phyloP scores from a whole-genome alignment of 1,284 basidiomycete species.

The Peniophora sp. region DNA sequence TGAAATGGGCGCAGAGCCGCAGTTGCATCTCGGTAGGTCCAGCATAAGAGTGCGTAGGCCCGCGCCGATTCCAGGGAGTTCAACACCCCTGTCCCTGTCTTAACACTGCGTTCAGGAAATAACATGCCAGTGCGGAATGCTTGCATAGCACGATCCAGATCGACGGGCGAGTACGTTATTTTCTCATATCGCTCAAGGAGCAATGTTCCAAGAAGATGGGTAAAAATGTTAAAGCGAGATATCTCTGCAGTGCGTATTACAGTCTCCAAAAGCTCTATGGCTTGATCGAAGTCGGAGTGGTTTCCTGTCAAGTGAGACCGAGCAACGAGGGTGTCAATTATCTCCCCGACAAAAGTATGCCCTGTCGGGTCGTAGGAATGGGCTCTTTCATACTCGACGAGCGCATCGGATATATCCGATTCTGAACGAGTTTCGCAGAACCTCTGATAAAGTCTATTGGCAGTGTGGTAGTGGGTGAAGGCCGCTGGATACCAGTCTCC shows the following conservation, averaged over 20 bases:
- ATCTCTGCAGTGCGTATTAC: not conserved
- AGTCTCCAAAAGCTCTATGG: not conserved
- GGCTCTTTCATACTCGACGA: not conserved
- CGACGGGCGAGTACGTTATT: not conserved
- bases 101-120: too few species aligned
- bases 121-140: not conserved
- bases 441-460: too few species aligned
- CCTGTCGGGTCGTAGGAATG: not conserved
- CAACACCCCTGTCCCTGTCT: too few species aligned
- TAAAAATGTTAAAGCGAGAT: not conserved
- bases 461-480: too few species aligned
- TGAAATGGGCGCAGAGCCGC: conserved; percentile 6
- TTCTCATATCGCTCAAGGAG: not conserved
- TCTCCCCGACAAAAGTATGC: not conserved
- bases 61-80: not conserved
- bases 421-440: not conserved
- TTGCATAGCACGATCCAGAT: not conserved
- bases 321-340: not conserved
- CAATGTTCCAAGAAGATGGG: not conserved
- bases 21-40: not conserved
- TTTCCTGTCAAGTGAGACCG: not conserved
- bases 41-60: not conserved
- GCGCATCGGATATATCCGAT: not conserved
- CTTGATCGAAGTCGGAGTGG: not conserved
- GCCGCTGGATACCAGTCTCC: too few species aligned